A percentile compares a stretch with the other conserved stretches of the same genome.
These are phyloP conservation scores for Wickerhamomyces alni DNA, from an alignment of 805 yeast genomes.

Conservation along the genomic window DNA sequence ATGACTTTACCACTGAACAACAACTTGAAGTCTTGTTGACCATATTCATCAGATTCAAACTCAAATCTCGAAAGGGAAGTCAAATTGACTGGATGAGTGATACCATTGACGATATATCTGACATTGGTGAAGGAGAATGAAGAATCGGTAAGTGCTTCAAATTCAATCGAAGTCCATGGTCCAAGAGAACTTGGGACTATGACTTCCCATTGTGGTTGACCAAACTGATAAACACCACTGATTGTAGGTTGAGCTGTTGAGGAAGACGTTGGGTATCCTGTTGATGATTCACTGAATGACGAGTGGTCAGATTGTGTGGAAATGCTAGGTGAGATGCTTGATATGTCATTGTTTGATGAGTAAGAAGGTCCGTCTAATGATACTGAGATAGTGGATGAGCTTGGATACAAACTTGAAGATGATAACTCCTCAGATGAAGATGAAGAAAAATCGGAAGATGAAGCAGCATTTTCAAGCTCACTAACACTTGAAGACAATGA, in stretches of 20 bases:
- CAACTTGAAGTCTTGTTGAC: constrained; percentile 3
- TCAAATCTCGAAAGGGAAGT: constrained; percentile 1
- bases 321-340: background rate
- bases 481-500: background rate
- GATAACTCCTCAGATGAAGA: no score
- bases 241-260: background rate
- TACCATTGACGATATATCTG: constrained; percentile 1
- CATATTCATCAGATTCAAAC: background rate
- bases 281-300: background rate
- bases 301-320: no score
- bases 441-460: no score
- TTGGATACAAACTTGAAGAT: no score
- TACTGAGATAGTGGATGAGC: no score
- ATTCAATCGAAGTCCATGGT: background rate
- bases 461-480: background rate
- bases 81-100: constrained; percentile 2
- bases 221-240: background rate
- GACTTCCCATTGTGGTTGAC: background rate
- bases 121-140: constrained; percentile 1
- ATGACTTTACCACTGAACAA: constrained; percentile 4
- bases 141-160: constrained; percentile 1
- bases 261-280: background rate
- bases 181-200: background rate
- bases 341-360: background rate
- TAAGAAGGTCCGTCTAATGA: no score